Percentiles rank a stretch among this genome's conserved stretches.
Evolutionary conservation across 768 basidiomycete genomes (phyloP).

Genomic region (Ramaria sp.): DNA sequence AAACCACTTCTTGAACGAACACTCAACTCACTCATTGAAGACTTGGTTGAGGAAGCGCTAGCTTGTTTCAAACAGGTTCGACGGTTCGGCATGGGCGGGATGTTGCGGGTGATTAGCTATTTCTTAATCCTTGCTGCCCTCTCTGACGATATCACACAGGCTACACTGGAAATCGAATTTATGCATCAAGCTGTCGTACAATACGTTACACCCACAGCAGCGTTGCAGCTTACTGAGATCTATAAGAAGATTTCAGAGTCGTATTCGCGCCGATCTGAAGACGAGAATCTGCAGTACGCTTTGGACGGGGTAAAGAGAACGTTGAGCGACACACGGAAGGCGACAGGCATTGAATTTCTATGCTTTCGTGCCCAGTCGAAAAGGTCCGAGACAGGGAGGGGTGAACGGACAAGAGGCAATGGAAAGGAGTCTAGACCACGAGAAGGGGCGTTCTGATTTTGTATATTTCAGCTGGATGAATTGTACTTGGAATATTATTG

Average conservation of each 20-base stretch:
- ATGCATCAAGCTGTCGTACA: conserved; percentile 91
- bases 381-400: conserved; percentile 12
- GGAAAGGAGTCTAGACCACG: not conserved
- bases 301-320: conserved; percentile 89
- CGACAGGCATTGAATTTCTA: conserved; percentile 89
- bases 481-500: too few species aligned
- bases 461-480: too few species aligned
- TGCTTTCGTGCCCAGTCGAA: conserved; percentile 54
- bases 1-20: conserved; percentile 75
- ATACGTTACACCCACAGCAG: conserved; percentile 74
- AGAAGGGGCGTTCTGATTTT: not conserved
- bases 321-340: conserved; percentile 74
- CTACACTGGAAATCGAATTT: conserved; percentile 97
- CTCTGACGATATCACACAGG: conserved; percentile 35
- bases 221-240: conserved; percentile 77
- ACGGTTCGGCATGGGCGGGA: conserved; percentile 95
- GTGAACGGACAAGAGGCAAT: conserved; percentile 1
- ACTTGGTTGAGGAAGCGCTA: conserved; percentile 74
- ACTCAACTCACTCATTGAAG: conserved; percentile 69
- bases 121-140: not conserved
- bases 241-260: conserved; percentile 94
- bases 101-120: conserved; percentile 68
- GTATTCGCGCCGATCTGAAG: conserved; percentile 75
- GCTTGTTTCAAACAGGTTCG: conserved; percentile 81
- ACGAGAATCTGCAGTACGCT: conserved; percentile 77